Evolutionary conservation across 2,329 filamentous ascomycete genomes (phyloP).

Genomic region (Parafenestella ontariensis): DNA sequence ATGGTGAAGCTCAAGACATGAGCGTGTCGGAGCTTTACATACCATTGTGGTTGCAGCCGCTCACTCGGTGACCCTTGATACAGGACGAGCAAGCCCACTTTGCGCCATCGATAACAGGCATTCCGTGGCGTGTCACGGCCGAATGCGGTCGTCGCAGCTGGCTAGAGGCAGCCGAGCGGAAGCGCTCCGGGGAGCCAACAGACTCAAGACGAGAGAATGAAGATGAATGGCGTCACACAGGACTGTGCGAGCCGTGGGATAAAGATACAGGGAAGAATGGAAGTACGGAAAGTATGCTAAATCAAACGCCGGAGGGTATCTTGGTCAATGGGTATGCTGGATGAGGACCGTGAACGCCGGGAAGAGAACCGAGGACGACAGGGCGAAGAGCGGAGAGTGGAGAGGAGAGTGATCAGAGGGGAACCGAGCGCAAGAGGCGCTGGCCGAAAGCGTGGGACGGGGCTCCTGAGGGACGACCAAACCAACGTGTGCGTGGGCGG

Average conservation of each 20-base stretch:
- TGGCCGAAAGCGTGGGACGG: constrained; percentile 50
- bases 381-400: constrained; percentile 31
- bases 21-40: constrained; percentile 45
- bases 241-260: constrained; percentile 17
- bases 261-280: constrained; percentile 30
- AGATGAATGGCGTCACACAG: constrained; percentile 22
- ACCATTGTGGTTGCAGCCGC: constrained; percentile 97
- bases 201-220: constrained; percentile 14
- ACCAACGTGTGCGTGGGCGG: constrained; percentile 33
- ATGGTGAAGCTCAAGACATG: constrained; percentile 29
- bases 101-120: constrained; percentile 73
- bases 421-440: constrained; percentile 51
- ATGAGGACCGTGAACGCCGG: constrained; percentile 48
- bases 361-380: constrained; percentile 40
- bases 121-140: constrained; percentile 42
- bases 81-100: constrained; percentile 99
- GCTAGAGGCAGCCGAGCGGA: constrained; percentile 31
- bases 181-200: constrained; percentile 15
- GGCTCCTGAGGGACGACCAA: constrained; percentile 46
- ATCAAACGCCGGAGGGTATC: constrained; percentile 45
- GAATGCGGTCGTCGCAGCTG: constrained; percentile 43
- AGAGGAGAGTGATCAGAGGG: constrained; percentile 31
- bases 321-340: constrained; percentile 40
- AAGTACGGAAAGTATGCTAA: constrained; percentile 25
- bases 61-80: constrained; percentile 97